phyloP scores from a whole-genome alignment of 2,329 filamentous ascomycete genomes.

The Aschersonia sp. region DNA sequence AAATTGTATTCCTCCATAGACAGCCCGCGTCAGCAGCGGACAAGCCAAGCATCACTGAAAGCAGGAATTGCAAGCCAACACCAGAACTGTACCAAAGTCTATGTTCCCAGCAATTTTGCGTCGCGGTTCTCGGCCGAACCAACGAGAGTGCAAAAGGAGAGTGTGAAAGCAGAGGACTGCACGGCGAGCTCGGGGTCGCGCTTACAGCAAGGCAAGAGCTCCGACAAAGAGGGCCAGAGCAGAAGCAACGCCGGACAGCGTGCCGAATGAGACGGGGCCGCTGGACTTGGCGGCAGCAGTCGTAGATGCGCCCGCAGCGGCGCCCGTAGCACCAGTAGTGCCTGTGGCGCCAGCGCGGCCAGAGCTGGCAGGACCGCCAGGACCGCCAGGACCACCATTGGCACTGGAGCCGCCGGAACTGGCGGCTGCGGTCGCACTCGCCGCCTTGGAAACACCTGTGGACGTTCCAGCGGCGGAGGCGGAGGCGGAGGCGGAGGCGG shows the following conservation, averaged over 20 bases:
- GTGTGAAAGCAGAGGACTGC: too few relatives aligned
- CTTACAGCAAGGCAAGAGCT: conserved; percentile 6
- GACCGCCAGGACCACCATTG: not conserved
- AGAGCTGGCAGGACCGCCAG: conserved; percentile 2
- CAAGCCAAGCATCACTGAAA: not conserved
- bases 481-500: conserved; percentile 1
- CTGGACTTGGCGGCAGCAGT: not conserved
- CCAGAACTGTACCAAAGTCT: not conserved
- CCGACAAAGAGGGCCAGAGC: conserved; percentile 6
- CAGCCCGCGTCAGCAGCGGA: not conserved
- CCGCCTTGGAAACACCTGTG: not conserved
- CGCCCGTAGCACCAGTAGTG: not conserved
- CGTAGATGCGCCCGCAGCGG: not conserved
- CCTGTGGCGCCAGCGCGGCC: conserved; percentile 1
- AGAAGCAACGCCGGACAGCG: conserved; percentile 6
- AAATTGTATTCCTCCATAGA: not conserved
- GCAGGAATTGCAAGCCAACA: not conserved
- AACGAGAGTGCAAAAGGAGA: too few relatives aligned
- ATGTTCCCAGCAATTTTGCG: not conserved
- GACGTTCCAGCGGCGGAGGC: not conserved
- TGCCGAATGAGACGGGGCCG: conserved; percentile 2
- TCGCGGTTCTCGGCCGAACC: too few relatives aligned
- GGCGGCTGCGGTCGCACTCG: conserved; percentile 1
- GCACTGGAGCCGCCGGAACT: conserved; percentile 3
- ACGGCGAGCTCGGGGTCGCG: too few relatives aligned